Base-by-base conservation (phyloP, 768 basidiomycete species). In the Termitomyces sp. region DNA sequence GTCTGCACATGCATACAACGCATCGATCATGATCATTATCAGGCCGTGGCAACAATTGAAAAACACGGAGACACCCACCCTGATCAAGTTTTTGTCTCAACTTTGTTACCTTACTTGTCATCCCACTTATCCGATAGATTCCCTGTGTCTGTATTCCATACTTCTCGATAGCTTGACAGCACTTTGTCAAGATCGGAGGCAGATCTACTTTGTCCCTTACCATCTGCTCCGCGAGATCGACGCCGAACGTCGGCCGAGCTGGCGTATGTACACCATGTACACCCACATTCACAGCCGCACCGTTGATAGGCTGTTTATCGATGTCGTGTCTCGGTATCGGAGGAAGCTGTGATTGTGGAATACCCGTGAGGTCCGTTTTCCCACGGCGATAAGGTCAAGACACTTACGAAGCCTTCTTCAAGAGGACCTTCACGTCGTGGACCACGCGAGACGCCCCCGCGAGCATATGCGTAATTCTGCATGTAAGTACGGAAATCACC, bases 401-500 rank as follows among this genome's bases (percentile, higher is more conserved):
- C n/a, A 81, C 94, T 70, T 69, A 98, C 96, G 75, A 93, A 97
- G 41, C 94, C 93, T 69, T 97, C 94, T 54, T 98, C 92, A 53
- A 82, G 77, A 4, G 94, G 93, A 3, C 92, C 95, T 64, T 97
- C 92, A 60, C 94, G 79, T 59, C 90, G 80, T 29, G 91, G 92
- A n/a, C 90, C 92, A 39, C 85, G 78, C 15, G 73, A 70, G 29
- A 76, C 74, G 39, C 80, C 76, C 12, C 88, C 90, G 59, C 90
- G 89, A 29, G 93, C 93, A 66, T 95, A 93, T 0, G 91, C 88
- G 68, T 96, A 99, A 69, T 97, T 94, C 69, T 97, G 93, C 95
- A 99, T 98, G 69, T 88, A 99, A 8, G 81, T 85, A 74, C 90
- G 96, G 76, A 99, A 98, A 72, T 99, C 97, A 36, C 86, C 80